These are phyloP conservation scores for Sarocladium kiliense DNA, from an alignment of 2,329 filamentous ascomycete species.

Conservation along the genomic window DNA sequence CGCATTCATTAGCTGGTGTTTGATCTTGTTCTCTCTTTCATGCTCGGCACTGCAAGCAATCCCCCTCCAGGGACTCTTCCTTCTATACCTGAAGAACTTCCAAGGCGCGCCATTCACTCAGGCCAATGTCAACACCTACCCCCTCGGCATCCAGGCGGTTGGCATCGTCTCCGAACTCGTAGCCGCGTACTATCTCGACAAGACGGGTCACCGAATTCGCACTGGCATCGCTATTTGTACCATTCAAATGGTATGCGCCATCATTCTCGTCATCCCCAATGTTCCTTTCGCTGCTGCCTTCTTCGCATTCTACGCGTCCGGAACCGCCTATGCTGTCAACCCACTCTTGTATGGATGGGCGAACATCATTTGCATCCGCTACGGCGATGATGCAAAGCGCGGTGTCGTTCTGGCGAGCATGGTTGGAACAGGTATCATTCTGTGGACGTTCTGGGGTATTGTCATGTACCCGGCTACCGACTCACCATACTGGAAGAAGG, in stretches of 20 bases:
- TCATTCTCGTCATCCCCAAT: conserved; percentile 26
- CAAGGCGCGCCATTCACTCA: conserved; percentile 18
- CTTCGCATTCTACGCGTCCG: conserved; percentile 24
- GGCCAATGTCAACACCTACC: conserved; percentile 31
- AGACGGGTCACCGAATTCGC: conserved; percentile 26
- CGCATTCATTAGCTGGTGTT: conserved; percentile 17
- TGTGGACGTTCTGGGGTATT: conserved; percentile 37
- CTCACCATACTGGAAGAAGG: conserved; percentile 30
- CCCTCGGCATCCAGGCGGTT: conserved; percentile 30
- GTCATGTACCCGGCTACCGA: conserved; percentile 28
- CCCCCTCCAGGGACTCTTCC: conserved; percentile 19
- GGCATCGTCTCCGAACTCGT: conserved; percentile 12
- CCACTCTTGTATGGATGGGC: conserved; percentile 35
- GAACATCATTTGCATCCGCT: conserved; percentile 28
- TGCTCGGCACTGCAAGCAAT: conserved; percentile 29
- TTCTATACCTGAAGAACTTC: conserved; percentile 23
- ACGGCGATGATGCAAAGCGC: conserved; percentile 31
- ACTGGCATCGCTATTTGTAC: conserved; percentile 26
- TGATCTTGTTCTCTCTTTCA: conserved; percentile 28
- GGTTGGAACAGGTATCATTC: conserved; percentile 22
- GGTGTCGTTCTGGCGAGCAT: conserved; percentile 32
- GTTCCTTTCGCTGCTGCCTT: conserved; percentile 22
- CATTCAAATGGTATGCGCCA: conserved; percentile 27
- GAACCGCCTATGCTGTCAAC: conserved; percentile 33
- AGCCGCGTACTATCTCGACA: conserved; percentile 21